Evolutionary conservation across 257 asterid genomes (phyloP), one percentile per base, ranked within the genome.

Genomic region (Lavandula angustifolia): DNA sequence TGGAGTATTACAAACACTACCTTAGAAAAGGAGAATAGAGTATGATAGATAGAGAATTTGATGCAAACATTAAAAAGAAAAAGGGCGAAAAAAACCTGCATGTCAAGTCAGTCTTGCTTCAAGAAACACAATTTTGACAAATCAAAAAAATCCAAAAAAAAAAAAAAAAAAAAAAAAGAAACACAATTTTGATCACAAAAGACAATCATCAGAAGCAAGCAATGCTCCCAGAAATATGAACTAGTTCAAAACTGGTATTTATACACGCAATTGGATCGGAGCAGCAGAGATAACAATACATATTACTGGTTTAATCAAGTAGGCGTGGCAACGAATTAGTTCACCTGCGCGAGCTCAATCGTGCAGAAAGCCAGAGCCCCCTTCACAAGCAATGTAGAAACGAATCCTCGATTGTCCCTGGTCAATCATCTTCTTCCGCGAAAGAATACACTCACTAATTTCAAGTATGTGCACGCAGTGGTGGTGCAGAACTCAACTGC

Each of bases 381-480:
- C 50, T n/a, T 65, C 42, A 56, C 31, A 13, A 8, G 10, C 60
- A 41, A 52, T 13, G 43, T 9, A 29, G 47, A 47, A 57, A 60
- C 8, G 49, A 33, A 32, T 71, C 50, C 51, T 67, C 61, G 64
- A 34, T 69, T 48, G 17, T 64, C 60, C 59, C 63, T 38, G 62
- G 64, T 62, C 56, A 29, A 32, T 61, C 47, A 46, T 68, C 29
- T 12, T 56, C 73, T 12, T 56, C 73, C 46, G 74, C 80, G 52
- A 77, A 67, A 22, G 70, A 76, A 67, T 54, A 14, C 18, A 66
- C 62, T 16, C 38, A 5, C 66, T 46, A 32, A 40, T 51, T 22
- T 7, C 50, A 37, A 66, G 29, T 54, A 61, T 40, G 68, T 60
- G 77, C 73, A 60, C 64, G 7, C 53, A 61, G 61, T 27, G 52